These are phyloP conservation scores for Exophiala phaeomuriformis DNA, from an alignment of 2,329 filamentous ascomycete genomes.

Conservation along the genomic window DNA sequence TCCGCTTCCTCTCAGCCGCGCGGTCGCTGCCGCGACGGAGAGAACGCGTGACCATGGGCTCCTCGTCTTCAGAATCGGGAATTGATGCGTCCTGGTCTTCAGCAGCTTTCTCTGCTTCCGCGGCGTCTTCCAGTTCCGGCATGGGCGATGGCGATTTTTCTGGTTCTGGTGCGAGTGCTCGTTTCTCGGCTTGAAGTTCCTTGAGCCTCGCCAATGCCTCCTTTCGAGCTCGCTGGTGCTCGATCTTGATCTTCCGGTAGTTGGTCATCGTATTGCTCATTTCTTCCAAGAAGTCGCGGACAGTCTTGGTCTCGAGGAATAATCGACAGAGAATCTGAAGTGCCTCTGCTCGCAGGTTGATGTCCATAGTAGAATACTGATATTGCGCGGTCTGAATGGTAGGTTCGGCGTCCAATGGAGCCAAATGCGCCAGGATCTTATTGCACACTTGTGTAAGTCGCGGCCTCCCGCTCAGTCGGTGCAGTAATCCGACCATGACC, in stretches of 20 bases:
- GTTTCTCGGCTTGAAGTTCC: conserved; percentile 41
- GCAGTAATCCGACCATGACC: conserved; percentile 76
- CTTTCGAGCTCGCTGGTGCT: conserved; percentile 73
- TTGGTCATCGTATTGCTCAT: conserved; percentile 91
- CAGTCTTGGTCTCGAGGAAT: conserved; percentile 74
- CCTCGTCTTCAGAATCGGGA: conserved; percentile 61
- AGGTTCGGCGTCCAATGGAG: conserved; percentile 67
- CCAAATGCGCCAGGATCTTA: conserved; percentile 70
- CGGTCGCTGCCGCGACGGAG: conserved; percentile 60
- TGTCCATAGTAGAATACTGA: conserved; percentile 67
- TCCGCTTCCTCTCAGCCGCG: conserved; percentile 64
- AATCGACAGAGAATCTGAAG: conserved; percentile 82
- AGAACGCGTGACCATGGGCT: conserved; percentile 47
- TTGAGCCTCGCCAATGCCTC: conserved; percentile 45
- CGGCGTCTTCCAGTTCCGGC: conserved; percentile 40
- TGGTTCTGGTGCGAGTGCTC: conserved; percentile 41
- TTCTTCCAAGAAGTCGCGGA: conserved; percentile 83
- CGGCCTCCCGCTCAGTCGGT: conserved; percentile 74
- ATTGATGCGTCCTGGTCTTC: conserved; percentile 42
- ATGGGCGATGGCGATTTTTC: conserved; percentile 39
- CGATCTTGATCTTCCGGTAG: conserved; percentile 91
- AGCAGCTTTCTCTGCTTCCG: conserved; percentile 50
- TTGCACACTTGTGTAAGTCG: conserved; percentile 66
- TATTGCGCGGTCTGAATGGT: conserved; percentile 64
- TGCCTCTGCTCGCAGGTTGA: conserved; percentile 73